Base-by-base conservation (phyloP, 2,329 filamentous ascomycete genomes). In the Raffaelea albimanens region DNA sequence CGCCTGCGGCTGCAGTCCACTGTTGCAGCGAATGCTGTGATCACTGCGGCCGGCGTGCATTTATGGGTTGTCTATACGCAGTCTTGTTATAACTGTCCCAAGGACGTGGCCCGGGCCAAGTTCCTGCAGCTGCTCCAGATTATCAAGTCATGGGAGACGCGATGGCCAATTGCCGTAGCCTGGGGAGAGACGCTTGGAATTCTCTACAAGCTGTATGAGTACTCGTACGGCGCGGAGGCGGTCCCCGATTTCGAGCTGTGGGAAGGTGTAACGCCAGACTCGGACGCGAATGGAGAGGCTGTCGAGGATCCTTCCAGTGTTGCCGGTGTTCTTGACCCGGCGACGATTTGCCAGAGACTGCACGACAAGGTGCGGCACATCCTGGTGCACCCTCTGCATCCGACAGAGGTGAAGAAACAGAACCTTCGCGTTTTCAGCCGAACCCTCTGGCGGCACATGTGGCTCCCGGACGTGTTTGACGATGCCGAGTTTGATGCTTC, bases 341-440 rank as follows among this genome's bases (percentile, higher is more conserved):
- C 43, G 21, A 11, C 38, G 3, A 23, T 46, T 10, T 46, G 48
- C 25, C 42, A 50, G 22, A 33, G 42, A 20, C 33, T 50, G 45
- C 45, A 47, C 39, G 48, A 47, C 44, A 50, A 47, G 38, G 45
- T 47, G 22, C 45, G 48, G 25, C 22, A 31, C 38, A 47, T 50
- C 7, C 45, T 50, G 16, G 45, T 44, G 29, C 45, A 50, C 16
- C 45, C 48, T 31, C 38, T 50, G 38, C 48, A 50, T 16, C 41
- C 48, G 8, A 34, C 38, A 2, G 45, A 47, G 2, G 42, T 43
- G 1, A 50, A 47, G 45, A 39, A 43, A 14, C 34, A 31, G 22
- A 47, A 45, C 42, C 22, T 50, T 40, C 39, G 45, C 21, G 20
- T 38, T 13, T 44, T 44, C 18, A 9, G 18, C 13, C 43, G 22